These are phyloP conservation scores for Fraxinus angustifolia DNA, from an alignment of 305 asterid species.

Conservation along the genomic window DNA sequence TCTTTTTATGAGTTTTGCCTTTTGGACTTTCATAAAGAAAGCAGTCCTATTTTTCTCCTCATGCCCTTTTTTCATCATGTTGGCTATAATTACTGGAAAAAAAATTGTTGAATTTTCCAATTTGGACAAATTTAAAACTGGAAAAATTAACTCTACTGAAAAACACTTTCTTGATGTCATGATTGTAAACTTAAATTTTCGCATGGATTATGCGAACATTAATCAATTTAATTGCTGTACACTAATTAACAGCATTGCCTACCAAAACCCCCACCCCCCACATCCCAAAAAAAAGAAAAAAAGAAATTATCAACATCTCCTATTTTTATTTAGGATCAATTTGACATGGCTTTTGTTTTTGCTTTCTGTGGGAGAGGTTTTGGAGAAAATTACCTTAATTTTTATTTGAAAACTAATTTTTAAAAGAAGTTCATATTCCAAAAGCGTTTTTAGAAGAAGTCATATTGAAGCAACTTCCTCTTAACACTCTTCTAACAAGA, in stretches of 20 bases:
- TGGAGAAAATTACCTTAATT: too few relatives aligned
- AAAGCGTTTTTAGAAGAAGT: too few relatives aligned
- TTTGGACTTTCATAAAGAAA: conserved; percentile 45
- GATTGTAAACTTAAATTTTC: not conserved
- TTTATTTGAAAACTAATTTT: too few relatives aligned
- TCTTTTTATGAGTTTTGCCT: conserved; percentile 33
- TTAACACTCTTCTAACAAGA: too few relatives aligned
- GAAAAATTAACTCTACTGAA: not conserved
- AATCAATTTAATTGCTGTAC: not conserved
- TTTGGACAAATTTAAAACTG: not conserved
- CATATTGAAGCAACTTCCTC: too few relatives aligned
- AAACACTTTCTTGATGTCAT: not conserved
- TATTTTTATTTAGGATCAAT: too few relatives aligned
- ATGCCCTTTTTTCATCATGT: conserved; percentile 31
- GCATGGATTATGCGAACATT: not conserved
- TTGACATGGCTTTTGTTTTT: too few relatives aligned
- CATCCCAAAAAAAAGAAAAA: not conserved
- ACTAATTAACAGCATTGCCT: not conserved
- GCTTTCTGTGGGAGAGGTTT: too few relatives aligned
- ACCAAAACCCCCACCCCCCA: not conserved
- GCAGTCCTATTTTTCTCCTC: conserved; percentile 24
- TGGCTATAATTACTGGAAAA: conserved; percentile 24
- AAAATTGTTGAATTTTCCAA: not conserved
- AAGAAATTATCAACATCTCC: too few relatives aligned
- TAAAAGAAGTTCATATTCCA: too few relatives aligned